phyloP scores from a whole-genome alignment of 306 rosid species.

The Hippophae rhamnoides region DNA sequence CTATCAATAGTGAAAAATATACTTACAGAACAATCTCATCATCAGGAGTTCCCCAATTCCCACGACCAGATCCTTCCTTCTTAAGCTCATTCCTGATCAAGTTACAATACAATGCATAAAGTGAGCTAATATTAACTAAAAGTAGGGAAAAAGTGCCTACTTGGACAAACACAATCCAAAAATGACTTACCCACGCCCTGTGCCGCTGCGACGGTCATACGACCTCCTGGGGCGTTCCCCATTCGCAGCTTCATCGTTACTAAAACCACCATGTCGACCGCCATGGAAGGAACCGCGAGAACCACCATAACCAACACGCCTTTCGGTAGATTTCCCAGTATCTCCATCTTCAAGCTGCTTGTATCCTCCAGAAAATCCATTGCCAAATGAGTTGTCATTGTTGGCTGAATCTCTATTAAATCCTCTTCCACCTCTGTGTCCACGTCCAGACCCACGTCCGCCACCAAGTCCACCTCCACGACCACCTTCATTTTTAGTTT shows the following conservation, averaged over 20 bases:
- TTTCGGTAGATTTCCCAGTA: slow-evolving; percentile 33
- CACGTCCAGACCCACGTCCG: slow-evolving; percentile 41
- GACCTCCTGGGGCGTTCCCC: slow-evolving; percentile 47
- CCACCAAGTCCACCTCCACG: slow-evolving; percentile 45
- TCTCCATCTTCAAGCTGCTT: slow-evolving; percentile 38
- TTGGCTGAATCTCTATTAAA: slow-evolving; percentile 31
- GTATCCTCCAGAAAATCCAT: slow-evolving; percentile 40
- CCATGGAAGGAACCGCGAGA: slow-evolving; percentile 47
- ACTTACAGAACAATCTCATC: slow-evolving; percentile 51
- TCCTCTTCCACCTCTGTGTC: slow-evolving; percentile 38
- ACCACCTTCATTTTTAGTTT: slow-evolving; percentile 25
- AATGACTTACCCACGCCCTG: slow-evolving; percentile 51
- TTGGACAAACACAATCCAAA: too few species aligned
- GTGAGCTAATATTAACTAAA: background rate
- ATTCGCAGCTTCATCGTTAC: slow-evolving; percentile 39
- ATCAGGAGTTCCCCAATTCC: slow-evolving; percentile 49
- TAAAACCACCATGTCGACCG: slow-evolving; percentile 36
- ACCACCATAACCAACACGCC: slow-evolving; percentile 33
- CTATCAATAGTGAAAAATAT: background rate
- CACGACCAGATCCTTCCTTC: slow-evolving; percentile 57
- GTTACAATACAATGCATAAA: background rate
- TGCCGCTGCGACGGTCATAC: slow-evolving; percentile 55
- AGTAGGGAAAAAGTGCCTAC: background rate
- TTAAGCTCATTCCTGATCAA: slow-evolving; percentile 35
- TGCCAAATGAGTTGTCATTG: slow-evolving; percentile 26